A percentile compares a stretch with the other conserved stretches of the same genome.
These are phyloP conservation scores for Aspergillus hortae DNA, from an alignment of 2,329 filamentous ascomycete species.

Conservation along the genomic window DNA sequence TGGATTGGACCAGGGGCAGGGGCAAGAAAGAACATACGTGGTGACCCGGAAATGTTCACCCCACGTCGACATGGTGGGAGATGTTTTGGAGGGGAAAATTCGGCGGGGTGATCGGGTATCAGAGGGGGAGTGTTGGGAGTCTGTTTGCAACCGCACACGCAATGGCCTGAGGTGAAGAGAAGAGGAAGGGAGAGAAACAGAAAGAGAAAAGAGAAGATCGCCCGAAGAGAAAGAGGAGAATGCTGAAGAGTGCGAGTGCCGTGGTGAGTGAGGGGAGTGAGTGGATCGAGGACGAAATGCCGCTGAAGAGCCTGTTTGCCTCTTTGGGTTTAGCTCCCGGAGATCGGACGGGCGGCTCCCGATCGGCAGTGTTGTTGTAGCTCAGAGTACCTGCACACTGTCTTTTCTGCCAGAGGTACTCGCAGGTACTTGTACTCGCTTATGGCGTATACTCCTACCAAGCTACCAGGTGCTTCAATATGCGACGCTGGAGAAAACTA, in stretches of 20 bases:
- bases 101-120: background rate
- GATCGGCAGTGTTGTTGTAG: background rate
- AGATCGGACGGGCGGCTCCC: conserved; percentile 12
- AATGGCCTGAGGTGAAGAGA: background rate
- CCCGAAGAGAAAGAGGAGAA: background rate
- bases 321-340: conserved; percentile 15
- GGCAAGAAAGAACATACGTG: conserved; percentile 56
- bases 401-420: no score
- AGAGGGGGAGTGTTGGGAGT: no score
- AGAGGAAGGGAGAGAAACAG: background rate
- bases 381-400: no score
- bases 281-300: background rate
- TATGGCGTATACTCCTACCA: no score
- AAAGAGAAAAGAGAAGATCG: background rate
- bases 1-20: background rate
- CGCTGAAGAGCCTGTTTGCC: background rate
- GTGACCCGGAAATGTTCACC: conserved; percentile 78
- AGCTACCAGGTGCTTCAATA: no score
- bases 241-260: background rate
- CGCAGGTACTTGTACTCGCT: no score
- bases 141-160: background rate
- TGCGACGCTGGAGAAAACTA: no score
- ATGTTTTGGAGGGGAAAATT: conserved; percentile 2
- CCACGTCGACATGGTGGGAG: conserved; percentile 74
- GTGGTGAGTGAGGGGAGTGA: background rate